A percentile compares a stretch with the other conserved stretches of the same genome.
These are phyloP conservation scores for Fusarium sp. DNA, from an alignment of 2,329 filamentous ascomycete species.

Conservation along the genomic window DNA sequence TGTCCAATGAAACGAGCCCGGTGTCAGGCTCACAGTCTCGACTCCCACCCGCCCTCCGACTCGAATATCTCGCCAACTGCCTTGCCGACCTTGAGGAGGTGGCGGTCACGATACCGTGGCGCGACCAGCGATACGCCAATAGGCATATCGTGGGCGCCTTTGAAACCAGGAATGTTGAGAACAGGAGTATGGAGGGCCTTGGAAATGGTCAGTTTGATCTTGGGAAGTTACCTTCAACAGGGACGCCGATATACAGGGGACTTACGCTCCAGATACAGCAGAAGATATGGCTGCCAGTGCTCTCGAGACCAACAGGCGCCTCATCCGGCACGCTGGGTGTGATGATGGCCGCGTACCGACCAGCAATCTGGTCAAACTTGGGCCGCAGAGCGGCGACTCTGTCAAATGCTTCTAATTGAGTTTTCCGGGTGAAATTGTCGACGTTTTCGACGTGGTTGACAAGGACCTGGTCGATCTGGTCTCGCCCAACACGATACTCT, in stretches of 20 bases:
- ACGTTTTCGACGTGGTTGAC: conserved; percentile 68
- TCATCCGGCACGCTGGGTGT: conserved; percentile 74
- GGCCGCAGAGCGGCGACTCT: conserved; percentile 68
- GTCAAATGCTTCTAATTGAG: conserved; percentile 69
- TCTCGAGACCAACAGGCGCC: conserved; percentile 68
- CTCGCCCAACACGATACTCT: conserved; percentile 67
- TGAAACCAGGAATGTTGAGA: conserved; percentile 76
- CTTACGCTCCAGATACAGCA: conserved; percentile 69
- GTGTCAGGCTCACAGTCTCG: background rate
- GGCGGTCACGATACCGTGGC: conserved; percentile 62
- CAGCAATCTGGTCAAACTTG: conserved; percentile 68
- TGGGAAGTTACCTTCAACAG: background rate
- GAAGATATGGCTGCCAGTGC: conserved; percentile 71
- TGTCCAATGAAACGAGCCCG: background rate
- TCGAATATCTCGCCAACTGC: conserved; percentile 55
- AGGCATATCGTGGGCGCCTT: conserved; percentile 68
- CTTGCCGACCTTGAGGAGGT: conserved; percentile 61
- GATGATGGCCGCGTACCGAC: conserved; percentile 69
- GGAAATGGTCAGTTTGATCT: conserved; percentile 7
- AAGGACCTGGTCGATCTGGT: conserved; percentile 64
- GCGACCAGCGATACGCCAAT: conserved; percentile 71
- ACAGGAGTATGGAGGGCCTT: conserved; percentile 72
- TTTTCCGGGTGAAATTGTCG: conserved; percentile 60
- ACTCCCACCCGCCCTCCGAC: conserved; percentile 49
- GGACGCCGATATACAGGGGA: background rate